phyloP scores from a whole-genome alignment of 805 yeast species.

The Nakazawaea populi region DNA sequence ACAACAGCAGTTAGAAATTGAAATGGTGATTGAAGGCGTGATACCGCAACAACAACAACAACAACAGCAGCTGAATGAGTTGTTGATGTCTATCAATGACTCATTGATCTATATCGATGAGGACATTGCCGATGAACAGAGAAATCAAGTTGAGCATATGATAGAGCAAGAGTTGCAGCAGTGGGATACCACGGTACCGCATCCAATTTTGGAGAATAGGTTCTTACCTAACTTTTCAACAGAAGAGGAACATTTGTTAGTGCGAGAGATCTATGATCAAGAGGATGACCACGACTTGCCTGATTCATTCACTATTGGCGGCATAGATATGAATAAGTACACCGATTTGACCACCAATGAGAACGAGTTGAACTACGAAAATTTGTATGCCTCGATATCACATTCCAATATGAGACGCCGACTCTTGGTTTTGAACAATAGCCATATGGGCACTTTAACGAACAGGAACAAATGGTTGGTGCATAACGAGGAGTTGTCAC shows the following conservation, averaged over 20 bases:
- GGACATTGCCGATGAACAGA: constrained; percentile 16
- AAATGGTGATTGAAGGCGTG: neutral
- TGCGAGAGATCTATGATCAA: constrained; percentile 10
- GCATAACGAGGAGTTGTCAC: constrained; percentile 27
- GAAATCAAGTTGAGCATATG: constrained; percentile 15
- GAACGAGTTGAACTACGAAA: constrained; percentile 16
- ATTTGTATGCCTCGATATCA: constrained; percentile 31
- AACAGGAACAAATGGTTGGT: constrained; percentile 28
- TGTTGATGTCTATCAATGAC: constrained; percentile 11
- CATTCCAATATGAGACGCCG: constrained; percentile 34
- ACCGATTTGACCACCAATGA: constrained; percentile 17
- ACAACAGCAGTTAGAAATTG: too few relatives aligned
- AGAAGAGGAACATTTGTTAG: neutral
- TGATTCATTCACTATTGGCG: constrained; percentile 16
- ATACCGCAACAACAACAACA: neutral
- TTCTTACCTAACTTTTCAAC: neutral
- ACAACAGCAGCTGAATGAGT: neutral
- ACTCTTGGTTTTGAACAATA: constrained; percentile 27
- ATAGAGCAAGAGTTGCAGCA: constrained; percentile 16
- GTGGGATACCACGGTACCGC: neutral
- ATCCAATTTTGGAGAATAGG: constrained; percentile 3
- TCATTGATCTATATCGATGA: constrained; percentile 19
- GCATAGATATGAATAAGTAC: constrained; percentile 26
- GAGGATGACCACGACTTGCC: constrained; percentile 17
- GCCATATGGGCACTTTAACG: neutral